phyloP scores from a whole-genome alignment of 495 filamentous ascomycete genomes.

The Cercophora scortea region DNA sequence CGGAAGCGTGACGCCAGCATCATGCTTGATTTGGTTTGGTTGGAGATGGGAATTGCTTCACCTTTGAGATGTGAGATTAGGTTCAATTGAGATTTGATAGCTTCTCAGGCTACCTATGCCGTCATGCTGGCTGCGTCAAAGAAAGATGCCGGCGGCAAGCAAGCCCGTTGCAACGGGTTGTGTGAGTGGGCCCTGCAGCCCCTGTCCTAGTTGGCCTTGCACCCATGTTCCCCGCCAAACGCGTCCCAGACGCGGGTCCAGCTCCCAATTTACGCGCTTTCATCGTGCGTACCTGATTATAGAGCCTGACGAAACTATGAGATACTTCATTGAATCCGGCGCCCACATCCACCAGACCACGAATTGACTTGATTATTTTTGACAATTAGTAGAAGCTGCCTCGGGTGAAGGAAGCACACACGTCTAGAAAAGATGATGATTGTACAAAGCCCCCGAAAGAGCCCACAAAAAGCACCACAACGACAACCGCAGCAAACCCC shows the following conservation, averaged over 20 bases:
- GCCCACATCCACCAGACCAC: neutral
- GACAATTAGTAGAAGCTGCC: no score
- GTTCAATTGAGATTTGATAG: neutral
- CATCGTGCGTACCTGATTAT: no score
- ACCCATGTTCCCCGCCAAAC: conserved; percentile 16
- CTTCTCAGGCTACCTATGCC: neutral
- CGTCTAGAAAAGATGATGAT: conserved; percentile 18
- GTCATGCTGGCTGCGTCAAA: neutral
- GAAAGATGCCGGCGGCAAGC: conserved; percentile 10
- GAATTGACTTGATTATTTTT: neutral
- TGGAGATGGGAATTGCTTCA: neutral
- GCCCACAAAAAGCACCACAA: neutral
- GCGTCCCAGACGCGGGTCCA: conserved; percentile 14
- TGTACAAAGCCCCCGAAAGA: conserved; percentile 19
- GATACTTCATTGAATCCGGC: no score
- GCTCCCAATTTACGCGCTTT: conserved; percentile 24
- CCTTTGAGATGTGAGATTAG: neutral
- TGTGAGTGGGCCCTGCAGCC: conserved; percentile 1
- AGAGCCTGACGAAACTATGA: no score
- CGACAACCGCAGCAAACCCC: conserved; percentile 17
- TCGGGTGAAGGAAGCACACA: no score
- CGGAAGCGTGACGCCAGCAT: conserved; percentile 16
- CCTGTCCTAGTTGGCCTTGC: neutral
- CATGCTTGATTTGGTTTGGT: neutral
- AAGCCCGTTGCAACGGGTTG: neutral